Evolutionary conservation across 2,329 filamentous ascomycete species (phyloP), one percentile per base, ranked within the genome.

Genomic region (Ustulina deusta): DNA sequence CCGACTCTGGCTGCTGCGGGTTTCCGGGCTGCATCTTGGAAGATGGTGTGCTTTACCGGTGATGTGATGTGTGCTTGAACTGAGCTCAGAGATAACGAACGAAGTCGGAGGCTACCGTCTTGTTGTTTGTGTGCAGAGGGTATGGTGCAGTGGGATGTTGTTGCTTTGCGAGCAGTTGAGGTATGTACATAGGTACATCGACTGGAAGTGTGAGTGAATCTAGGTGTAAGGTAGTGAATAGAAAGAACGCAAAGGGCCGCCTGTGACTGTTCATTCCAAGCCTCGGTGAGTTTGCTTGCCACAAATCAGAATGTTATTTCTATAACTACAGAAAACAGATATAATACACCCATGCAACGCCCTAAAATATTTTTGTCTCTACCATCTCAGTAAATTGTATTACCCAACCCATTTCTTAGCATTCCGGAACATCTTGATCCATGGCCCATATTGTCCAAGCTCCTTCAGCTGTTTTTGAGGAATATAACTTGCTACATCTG

Each of bases 351-450:
- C 63, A 25, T 17, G 20, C 6, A 66, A 63, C 67, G 56, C 67
- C 63, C 7, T 58, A 11, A 63, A 63, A 64, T 27, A n/a, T 61
- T 57, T 62, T 49, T 6, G 13, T 29, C 52, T 61, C n/a, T 40
- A 54, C 17, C 20, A n/a, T 32, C 36, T 48, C 13, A 17, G 32
- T 57, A 52, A 34, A 34, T n/a, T 49, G 5, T 36, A 36, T 64
- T 80, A 88, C 61, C 92, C 93, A 75, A 97, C 92, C 94, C 94
- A 97, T 79, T 90, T 87, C 78, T 94, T 90, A 6, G 93, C 94
- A 77, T 92, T 97, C 83, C 89, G 90, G 83, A 97, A 97, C 82
- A 97, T 85, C 76, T 93, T 86, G 70, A 91, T 85, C 94, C 94
- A 97, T 22, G 94, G 93, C 0, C 93, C 92, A 77, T 91, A 91